A percentile compares a stretch with the other conserved stretches of the same genome.
Evolutionary conservation across 495 filamentous ascomycete genomes (phyloP).

Genomic region (Penicillium daleae): DNA sequence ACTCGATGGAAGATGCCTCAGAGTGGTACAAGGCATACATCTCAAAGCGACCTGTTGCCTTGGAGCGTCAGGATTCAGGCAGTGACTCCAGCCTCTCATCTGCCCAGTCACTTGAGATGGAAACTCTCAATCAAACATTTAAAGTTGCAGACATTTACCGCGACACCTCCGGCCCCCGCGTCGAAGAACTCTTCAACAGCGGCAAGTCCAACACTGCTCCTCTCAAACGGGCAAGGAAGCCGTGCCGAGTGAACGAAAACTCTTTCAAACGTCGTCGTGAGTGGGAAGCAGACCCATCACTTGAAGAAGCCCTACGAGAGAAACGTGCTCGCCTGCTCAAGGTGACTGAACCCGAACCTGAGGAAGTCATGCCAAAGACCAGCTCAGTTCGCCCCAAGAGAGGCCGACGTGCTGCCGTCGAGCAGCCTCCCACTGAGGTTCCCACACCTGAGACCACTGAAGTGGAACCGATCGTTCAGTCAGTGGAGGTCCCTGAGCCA

Average conservation of each 20-base stretch:
- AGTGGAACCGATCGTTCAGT: neutral
- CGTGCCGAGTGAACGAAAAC: slow-evolving; percentile 21
- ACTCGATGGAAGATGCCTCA: slow-evolving; percentile 18
- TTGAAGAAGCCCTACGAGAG: slow-evolving; percentile 26
- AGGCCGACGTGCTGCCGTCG: slow-evolving; percentile 10
- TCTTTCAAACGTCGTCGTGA: slow-evolving; percentile 33
- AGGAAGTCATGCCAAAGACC: slow-evolving; percentile 1
- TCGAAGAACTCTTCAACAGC: slow-evolving; percentile 26
- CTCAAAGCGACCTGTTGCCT: neutral
- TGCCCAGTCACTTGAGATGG: slow-evolving; percentile 38
- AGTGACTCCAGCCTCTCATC: slow-evolving; percentile 52
- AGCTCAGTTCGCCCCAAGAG: slow-evolving; percentile 24
- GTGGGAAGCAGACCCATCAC: slow-evolving; percentile 35
- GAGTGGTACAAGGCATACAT: slow-evolving; percentile 21
- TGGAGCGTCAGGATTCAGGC: slow-evolving; percentile 30
- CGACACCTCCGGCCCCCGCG: slow-evolving; percentile 27
- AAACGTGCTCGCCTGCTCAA: slow-evolving; percentile 39
- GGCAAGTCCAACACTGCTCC: slow-evolving; percentile 40
- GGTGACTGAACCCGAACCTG: slow-evolving; percentile 19
- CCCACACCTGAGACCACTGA: neutral
- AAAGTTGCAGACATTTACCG: slow-evolving; percentile 32
- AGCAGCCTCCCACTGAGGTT: slow-evolving; percentile 10
- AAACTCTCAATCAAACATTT: slow-evolving; percentile 28
- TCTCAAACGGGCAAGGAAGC: slow-evolving; percentile 30
- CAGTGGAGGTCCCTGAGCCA: neutral